A percentile compares a stretch with the other conserved stretches of the same genome.
Conservation (phyloP, 257 asterid species). For the Lycium barbarum region DNA sequence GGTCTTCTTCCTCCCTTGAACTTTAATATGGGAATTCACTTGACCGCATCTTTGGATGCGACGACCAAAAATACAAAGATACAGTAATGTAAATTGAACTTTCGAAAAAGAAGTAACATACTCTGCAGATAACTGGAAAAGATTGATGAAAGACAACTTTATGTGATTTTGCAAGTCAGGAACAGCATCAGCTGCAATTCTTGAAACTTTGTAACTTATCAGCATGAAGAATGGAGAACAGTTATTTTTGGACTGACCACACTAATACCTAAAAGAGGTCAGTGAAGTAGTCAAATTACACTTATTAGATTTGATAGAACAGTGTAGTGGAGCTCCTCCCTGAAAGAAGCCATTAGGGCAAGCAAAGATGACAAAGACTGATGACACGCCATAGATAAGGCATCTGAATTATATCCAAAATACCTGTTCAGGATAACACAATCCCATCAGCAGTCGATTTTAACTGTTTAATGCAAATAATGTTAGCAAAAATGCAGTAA, state of each 20-base stretch:
- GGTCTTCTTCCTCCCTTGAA: not conserved
- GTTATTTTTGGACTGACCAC: conserved; percentile 20
- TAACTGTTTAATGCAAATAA: too few species aligned
- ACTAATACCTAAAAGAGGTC: conserved; percentile 24
- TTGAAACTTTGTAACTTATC: conserved; percentile 70
- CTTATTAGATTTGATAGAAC: conserved; percentile 78
- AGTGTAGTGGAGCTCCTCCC: conserved; percentile 80
- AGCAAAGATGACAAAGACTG: conserved; percentile 55
- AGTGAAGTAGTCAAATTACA: conserved; percentile 48
- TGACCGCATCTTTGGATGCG: not conserved
- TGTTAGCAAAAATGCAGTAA: too few species aligned
- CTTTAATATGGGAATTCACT: conserved; percentile 8
- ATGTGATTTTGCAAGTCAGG: conserved; percentile 66
- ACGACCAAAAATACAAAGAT: not conserved
- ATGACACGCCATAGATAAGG: too few species aligned
- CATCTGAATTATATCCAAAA: too few species aligned
- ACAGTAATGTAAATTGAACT: not conserved
- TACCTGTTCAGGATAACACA: too few species aligned
- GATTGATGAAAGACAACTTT: conserved; percentile 75
- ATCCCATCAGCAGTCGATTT: too few species aligned
- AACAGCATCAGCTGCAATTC: conserved; percentile 80
- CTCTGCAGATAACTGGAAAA: conserved; percentile 90
- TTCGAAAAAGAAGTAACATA: conserved; percentile 40
- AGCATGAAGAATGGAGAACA: conserved; percentile 43
- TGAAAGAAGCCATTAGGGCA: conserved; percentile 82